A percentile compares a stretch with the other conserved stretches of the same genome.
phyloP scores from a whole-genome alignment of 495 filamentous ascomycete species.

The Cairneyella variabilis region DNA sequence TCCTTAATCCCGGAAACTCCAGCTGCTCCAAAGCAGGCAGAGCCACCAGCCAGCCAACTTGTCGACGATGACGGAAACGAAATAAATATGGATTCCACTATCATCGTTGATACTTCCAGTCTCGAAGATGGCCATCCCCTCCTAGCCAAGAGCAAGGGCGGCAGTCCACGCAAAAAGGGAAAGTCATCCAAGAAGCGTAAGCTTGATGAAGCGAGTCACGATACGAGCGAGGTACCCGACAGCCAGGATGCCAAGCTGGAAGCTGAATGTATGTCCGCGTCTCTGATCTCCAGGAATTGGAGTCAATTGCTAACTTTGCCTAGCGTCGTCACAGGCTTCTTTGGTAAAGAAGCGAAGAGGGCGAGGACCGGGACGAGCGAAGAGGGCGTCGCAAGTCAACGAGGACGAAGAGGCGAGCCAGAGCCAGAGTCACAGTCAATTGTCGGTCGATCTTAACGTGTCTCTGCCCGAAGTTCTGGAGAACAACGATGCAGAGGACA shows the following conservation, averaged over 20 bases:
- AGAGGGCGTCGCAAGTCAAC: neutral
- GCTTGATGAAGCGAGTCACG: conserved; percentile 12
- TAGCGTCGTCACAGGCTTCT: no score
- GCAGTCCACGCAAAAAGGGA: neutral
- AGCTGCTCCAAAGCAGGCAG: neutral
- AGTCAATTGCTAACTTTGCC: no score
- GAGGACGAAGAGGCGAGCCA: neutral
- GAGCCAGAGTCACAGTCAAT: conserved; percentile 4
- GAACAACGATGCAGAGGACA: no score
- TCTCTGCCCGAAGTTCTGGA: conserved; percentile 1
- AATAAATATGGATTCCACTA: conserved; percentile 16
- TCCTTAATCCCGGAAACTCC: conserved; percentile 25
- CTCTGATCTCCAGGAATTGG: no score
- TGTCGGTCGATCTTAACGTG: conserved; percentile 13
- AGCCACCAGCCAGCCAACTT: neutral
- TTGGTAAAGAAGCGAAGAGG: conserved; percentile 11
- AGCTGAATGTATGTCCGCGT: conserved; percentile 4
- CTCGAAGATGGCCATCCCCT: conserved; percentile 2
- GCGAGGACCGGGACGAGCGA: neutral
- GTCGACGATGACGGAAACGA: conserved; percentile 10
- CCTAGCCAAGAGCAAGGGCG: conserved; percentile 10
- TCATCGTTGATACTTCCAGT: conserved; percentile 19
- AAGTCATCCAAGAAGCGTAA: conserved; percentile 27
- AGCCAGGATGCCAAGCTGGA: conserved; percentile 3
- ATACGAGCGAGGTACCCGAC: conserved; percentile 13